Percentiles rank a stretch among this genome's conserved stretches.
Evolutionary conservation across 768 basidiomycete species (phyloP).

Genomic region (Termitomyces sp.): DNA sequence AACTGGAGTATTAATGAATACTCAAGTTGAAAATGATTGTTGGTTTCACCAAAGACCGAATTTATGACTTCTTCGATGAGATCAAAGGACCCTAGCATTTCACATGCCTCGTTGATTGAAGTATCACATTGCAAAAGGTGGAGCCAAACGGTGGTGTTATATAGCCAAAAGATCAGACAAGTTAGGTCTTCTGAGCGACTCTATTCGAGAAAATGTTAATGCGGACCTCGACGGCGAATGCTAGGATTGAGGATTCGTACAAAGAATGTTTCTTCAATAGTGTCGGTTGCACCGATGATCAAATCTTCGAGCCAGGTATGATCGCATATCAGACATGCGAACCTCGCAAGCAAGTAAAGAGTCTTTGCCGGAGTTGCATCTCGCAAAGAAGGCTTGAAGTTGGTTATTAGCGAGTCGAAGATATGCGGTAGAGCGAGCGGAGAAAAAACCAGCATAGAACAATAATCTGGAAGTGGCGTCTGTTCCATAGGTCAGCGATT

Average conservation of each 20-base stretch:
- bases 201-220: conserved; percentile 34
- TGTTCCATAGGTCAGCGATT: conserved; percentile 8
- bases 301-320: conserved; percentile 91
- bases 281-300: conserved; percentile 84
- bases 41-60: conserved; percentile 78
- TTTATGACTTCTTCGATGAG: conserved; percentile 91
- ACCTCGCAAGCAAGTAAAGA: conserved; percentile 85
- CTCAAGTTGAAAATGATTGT: not conserved
- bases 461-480: conserved; percentile 73
- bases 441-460: conserved; percentile 92
- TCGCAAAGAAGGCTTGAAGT: conserved; percentile 63
- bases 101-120: conserved; percentile 72
- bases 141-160: conserved; percentile 86
- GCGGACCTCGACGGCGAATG: conserved; percentile 3
- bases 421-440: conserved; percentile 72
- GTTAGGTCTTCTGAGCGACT: conserved; percentile 80
- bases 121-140: conserved; percentile 87
- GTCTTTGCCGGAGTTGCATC: conserved; percentile 88
- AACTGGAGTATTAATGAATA: conserved; percentile 7
- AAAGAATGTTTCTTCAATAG: conserved; percentile 89
- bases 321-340: conserved; percentile 89
- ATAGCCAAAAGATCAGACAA: conserved; percentile 89
- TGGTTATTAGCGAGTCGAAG: conserved; percentile 76
- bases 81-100: conserved; percentile 77
- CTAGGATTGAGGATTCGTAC: conserved; percentile 42